Base-by-base conservation (phyloP, 208 protist genomes). In the Wallacemonas sp. region DNA sequence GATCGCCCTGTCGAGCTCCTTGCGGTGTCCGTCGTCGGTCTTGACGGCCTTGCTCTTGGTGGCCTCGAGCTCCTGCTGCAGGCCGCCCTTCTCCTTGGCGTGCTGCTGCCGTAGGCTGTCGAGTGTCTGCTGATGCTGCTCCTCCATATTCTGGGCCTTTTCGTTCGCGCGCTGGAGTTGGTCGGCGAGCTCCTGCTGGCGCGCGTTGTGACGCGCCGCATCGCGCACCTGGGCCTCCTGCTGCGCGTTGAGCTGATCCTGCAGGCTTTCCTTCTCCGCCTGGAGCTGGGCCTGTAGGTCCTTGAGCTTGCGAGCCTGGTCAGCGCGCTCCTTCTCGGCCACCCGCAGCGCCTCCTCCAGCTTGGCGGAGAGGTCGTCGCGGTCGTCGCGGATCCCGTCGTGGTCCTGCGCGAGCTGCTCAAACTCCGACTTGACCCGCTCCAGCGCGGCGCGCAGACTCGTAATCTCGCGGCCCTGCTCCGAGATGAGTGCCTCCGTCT, bases 391-490 rank as follows among this genome's bases (percentile, higher is more conserved):
- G 29, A 61, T 24, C 5, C 34, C 44, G 34, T 88, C 78, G 24
- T 83, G 70, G 54, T 86, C 81, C 29, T 61, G 61, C 11, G 70
- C 61, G 17, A 88, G 44, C 19, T 61, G 66, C 34, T 88, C 79
- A 56, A 75, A 80, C 67, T 84, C 71, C 19, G 72, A 71, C 29
- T 81, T 87, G 23, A 74, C 49, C 57, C 76, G 73, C 29, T 89
- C 79, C 26, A 93, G 64, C 14, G 76, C 71, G 6, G 39, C 52
- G n/a, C 85, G 84, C 63, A 93, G 76, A 9, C 58, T 55, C 1
- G 90, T 93, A 54, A 96, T 93, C 72, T 96, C 87, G 27, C 81
- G 74, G 11, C 87, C 90, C 57, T 96, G 87, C 70, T 96, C 87
- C 16, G 80, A 77, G 52, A 96, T 93, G 48, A 96, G 81, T 38